Percentiles rank a stretch among this genome's conserved stretches.
Evolutionary conservation across 2,329 filamentous ascomycete species (phyloP).

Genomic region (Ascosphaera acerosa): DNA sequence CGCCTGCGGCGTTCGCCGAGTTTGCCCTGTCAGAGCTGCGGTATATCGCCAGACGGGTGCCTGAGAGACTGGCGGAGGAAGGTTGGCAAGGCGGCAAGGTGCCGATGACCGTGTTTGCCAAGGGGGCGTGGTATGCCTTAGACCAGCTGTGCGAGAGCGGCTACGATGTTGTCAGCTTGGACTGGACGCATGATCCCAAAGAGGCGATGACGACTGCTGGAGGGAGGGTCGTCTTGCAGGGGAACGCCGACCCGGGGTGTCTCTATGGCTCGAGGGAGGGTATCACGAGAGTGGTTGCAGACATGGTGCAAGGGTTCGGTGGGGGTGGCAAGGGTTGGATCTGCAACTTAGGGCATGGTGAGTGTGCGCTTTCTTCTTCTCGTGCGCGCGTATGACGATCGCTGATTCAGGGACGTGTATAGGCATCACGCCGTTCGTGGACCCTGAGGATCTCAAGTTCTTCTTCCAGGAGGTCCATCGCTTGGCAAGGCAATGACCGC

Average conservation of each 20-base stretch:
- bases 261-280: constrained; percentile 61
- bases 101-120: constrained; percentile 95
- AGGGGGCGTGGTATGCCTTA: constrained; percentile 88
- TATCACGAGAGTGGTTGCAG: constrained; percentile 59
- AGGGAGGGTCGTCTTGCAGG: constrained; percentile 61
- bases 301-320: constrained; percentile 69
- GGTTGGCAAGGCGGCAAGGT: constrained; percentile 55
- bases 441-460: constrained; percentile 79
- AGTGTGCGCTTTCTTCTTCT: constrained; percentile 9
- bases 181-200: constrained; percentile 80
- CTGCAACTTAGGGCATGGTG: constrained; percentile 85
- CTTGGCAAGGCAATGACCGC: constrained; percentile 12
- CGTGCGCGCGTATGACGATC: constrained; percentile 4
- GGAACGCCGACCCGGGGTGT: constrained; percentile 85
- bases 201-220: constrained; percentile 60
- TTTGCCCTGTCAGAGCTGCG: constrained; percentile 72
- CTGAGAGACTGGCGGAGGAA: constrained; percentile 45
- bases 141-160: constrained; percentile 68
- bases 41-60: constrained; percentile 61
- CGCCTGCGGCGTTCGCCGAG: constrained; percentile 54
- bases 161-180: constrained; percentile 81
- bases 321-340: constrained; percentile 85
- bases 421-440: constrained; percentile 86
- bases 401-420: too few species aligned
- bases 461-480: constrained; percentile 85